phyloP scores from a whole-genome alignment of 306 rosid species.

The Fragaria nilgerrensis region DNA sequence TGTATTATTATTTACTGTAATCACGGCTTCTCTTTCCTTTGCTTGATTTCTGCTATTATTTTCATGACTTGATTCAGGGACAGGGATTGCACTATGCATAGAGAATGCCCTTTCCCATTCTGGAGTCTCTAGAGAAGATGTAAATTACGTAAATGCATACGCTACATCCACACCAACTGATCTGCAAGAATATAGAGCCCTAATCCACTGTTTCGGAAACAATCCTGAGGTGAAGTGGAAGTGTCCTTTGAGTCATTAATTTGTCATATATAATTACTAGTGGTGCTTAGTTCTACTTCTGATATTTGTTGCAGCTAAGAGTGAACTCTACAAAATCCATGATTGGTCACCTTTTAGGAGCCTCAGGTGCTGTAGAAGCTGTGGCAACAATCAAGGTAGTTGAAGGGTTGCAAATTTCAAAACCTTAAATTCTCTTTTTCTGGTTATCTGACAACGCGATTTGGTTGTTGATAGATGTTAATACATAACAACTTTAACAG shows the following conservation, averaged over 20 bases:
- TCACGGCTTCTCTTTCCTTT: background rate
- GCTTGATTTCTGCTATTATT: background rate
- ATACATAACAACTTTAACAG: background rate
- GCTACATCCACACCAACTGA: slow-evolving; percentile 76
- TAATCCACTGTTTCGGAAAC: slow-evolving; percentile 57
- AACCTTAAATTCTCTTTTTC: background rate
- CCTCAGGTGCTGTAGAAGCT: slow-evolving; percentile 84
- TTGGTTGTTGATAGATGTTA: background rate
- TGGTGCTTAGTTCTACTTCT: background rate
- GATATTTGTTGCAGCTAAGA: slow-evolving; percentile 39
- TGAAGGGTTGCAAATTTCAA: background rate
- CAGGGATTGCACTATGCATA: slow-evolving; percentile 62
- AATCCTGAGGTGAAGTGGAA: slow-evolving; percentile 46
- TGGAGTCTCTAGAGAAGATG: slow-evolving; percentile 68
- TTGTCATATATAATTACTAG: background rate
- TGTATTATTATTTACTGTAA: background rate
- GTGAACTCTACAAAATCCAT: slow-evolving; percentile 79
- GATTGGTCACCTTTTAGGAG: slow-evolving; percentile 80
- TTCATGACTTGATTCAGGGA: slow-evolving; percentile 39
- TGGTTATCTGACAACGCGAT: background rate
- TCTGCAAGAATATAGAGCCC: slow-evolving; percentile 64
- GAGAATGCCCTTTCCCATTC: slow-evolving; percentile 65
- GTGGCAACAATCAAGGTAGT: slow-evolving; percentile 70
- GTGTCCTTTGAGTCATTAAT: background rate
- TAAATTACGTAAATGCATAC: slow-evolving; percentile 74